Base-by-base conservation (phyloP, 1,139 yeast genomes). In the Suhomyces coccinellae region DNA sequence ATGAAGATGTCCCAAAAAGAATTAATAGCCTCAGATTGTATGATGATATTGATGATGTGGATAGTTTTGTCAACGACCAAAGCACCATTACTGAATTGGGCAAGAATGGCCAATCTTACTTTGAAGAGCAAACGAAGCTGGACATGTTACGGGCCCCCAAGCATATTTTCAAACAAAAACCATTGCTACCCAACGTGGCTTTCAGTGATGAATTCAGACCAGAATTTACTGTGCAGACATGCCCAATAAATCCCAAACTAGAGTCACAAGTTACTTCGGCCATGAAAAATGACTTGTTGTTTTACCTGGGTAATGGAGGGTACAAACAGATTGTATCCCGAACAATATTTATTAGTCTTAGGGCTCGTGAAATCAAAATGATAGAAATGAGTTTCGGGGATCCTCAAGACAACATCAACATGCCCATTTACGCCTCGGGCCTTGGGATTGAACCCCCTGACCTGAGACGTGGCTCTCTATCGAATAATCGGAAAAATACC, bases 321-420 rank as follows among this genome's bases (percentile, higher is more conserved):
- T 65, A 61, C 42, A 66, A 61, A 16, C 55, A 57, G 37, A 67
- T 73, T 4, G 57, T 61, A 11, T 63, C 76, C 8, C 55, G 71
- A 32, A 71, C 78, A 0, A 57, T 75, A 2, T 69, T 73, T 43
- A 59, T 82, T 3, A 77, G 82, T 44, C 63, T 82, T 39, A 60
- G 85, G 34, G 82, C 82, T 1, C 62, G 85, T 26, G 87, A 82
- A 52, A 77, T 82, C 40, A 79, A 79, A 54, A 69, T 76, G 37
- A 69, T 81, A 20, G 75, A 75, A 41, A 68, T 80, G 71, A 65
- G 51, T 27, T 49, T 52, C 6, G 54, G 52, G 28, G 49, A 50
- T 30, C 40, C 31, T 11, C 16, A 22, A n/a, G 36, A 34, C 24
- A 28, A 16, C 14, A 3, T 10, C 15, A 31, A 15, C 10, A 20